These are phyloP conservation scores for Gossypium bickii DNA, from an alignment of 345 rosid species.

Conservation along the genomic window DNA sequence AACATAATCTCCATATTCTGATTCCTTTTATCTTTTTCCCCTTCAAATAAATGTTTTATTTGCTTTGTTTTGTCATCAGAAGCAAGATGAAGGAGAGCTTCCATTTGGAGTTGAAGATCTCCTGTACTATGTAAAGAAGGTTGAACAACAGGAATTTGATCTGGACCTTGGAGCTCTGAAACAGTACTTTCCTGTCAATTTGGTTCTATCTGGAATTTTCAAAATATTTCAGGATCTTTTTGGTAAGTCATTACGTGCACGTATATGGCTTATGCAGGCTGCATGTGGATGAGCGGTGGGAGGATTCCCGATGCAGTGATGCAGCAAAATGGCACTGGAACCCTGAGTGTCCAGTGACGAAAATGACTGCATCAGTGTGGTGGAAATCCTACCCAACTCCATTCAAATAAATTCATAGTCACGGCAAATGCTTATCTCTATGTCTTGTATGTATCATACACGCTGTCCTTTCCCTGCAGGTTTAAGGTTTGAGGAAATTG, in stretches of 20 bases:
- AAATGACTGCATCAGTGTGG: no score
- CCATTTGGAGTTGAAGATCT: slow-evolving; percentile 87
- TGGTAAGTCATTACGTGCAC: slow-evolving; percentile 39
- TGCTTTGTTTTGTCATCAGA: slow-evolving; percentile 42
- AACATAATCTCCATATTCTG: slow-evolving; percentile 16
- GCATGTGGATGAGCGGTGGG: no score
- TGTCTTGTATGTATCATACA: slow-evolving; percentile 4
- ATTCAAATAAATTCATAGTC: background rate
- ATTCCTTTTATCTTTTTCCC: background rate
- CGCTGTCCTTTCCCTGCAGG: slow-evolving; percentile 40
- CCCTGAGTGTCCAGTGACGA: no score
- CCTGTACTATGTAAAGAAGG: slow-evolving; percentile 69
- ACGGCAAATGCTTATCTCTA: background rate
- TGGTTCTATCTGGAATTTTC: slow-evolving; percentile 85
- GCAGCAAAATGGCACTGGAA: no score
- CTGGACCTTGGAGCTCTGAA: slow-evolving; percentile 72
- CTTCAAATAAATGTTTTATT: background rate
- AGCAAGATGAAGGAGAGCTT: slow-evolving; percentile 79
- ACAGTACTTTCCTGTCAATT: slow-evolving; percentile 73
- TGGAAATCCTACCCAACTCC: no score
- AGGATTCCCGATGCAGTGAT: no score
- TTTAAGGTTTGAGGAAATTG: slow-evolving; percentile 71
- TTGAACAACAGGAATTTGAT: slow-evolving; percentile 75
- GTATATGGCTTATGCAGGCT: background rate
- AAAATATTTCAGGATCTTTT: slow-evolving; percentile 88